phyloP scores from a whole-genome alignment of 2,329 filamentous ascomycete species.

The Beauveria caledonica region DNA sequence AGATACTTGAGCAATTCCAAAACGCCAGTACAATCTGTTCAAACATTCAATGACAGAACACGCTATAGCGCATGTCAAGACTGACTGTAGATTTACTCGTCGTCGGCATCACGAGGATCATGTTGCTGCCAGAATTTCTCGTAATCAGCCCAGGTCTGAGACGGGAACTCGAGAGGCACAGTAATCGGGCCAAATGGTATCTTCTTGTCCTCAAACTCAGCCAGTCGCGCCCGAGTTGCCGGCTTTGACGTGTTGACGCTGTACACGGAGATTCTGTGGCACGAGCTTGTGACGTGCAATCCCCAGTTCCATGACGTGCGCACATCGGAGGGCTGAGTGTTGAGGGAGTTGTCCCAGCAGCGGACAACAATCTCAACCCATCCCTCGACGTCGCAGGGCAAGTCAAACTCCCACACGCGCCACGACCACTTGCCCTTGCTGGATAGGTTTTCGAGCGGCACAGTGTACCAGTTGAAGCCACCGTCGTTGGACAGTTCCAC shows the following conservation, averaged over 20 bases:
- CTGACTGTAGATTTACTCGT: background rate
- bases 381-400: slow-evolving; percentile 54
- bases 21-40: too few species aligned
- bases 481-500: slow-evolving; percentile 58
- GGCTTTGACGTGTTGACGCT: slow-evolving; percentile 49
- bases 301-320: slow-evolving; percentile 57
- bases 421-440: slow-evolving; percentile 56
- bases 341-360: slow-evolving; percentile 54
- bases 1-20: too few species aligned
- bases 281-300: slow-evolving; percentile 55
- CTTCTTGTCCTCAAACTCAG: slow-evolving; percentile 40
- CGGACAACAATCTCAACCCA: slow-evolving; percentile 52
- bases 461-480: slow-evolving; percentile 55
- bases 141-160: slow-evolving; percentile 42
- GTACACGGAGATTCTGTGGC: slow-evolving; percentile 53
- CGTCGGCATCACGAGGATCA: slow-evolving; percentile 22
- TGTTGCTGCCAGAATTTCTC: slow-evolving; percentile 22
- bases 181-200: slow-evolving; percentile 46
- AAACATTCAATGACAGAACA: too few species aligned
- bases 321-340: slow-evolving; percentile 50
- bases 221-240: slow-evolving; percentile 40
- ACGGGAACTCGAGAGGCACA: slow-evolving; percentile 39
- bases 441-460: slow-evolving; percentile 51
- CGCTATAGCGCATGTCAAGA: too few species aligned
- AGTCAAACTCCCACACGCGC: slow-evolving; percentile 54